Evolutionary conservation across 768 basidiomycete species (phyloP).

Genomic region (Boletus rufocinnamomeus): DNA sequence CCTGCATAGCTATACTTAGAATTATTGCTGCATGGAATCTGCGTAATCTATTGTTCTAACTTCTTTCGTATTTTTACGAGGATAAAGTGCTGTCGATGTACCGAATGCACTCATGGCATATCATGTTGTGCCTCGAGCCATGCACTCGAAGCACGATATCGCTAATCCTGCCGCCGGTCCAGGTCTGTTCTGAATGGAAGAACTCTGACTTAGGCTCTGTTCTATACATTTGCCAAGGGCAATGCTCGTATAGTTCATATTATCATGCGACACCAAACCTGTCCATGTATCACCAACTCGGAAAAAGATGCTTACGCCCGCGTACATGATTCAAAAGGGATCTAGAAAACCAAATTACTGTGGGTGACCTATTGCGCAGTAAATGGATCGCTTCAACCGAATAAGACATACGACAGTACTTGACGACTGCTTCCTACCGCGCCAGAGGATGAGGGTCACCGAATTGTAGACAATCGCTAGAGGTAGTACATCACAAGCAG

Average conservation of each 20-base stretch:
- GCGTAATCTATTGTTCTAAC: background rate
- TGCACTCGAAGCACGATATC: background rate
- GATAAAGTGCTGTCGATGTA: background rate
- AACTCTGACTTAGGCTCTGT: too few species aligned
- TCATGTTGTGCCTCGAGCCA: background rate
- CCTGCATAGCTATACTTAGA: background rate
- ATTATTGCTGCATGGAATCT: background rate
- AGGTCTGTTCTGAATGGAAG: background rate
- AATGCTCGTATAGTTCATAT: background rate
- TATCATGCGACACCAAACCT: background rate
- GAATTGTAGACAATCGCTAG: background rate
- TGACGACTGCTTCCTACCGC: background rate
- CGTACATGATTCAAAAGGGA: too few species aligned
- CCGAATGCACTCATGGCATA: background rate
- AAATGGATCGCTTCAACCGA: too few species aligned
- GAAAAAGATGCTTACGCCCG: too few species aligned
- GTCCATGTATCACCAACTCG: too few species aligned
- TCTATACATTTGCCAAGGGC: background rate
- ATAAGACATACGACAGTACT: background rate
- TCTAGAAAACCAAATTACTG: too few species aligned
- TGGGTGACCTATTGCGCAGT: too few species aligned
- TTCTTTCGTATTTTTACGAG: background rate
- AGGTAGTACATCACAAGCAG: background rate
- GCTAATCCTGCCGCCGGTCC: background rate
- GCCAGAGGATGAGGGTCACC: background rate